phyloP scores from a whole-genome alignment of 1,139 yeast species.

The Candida sp. region DNA sequence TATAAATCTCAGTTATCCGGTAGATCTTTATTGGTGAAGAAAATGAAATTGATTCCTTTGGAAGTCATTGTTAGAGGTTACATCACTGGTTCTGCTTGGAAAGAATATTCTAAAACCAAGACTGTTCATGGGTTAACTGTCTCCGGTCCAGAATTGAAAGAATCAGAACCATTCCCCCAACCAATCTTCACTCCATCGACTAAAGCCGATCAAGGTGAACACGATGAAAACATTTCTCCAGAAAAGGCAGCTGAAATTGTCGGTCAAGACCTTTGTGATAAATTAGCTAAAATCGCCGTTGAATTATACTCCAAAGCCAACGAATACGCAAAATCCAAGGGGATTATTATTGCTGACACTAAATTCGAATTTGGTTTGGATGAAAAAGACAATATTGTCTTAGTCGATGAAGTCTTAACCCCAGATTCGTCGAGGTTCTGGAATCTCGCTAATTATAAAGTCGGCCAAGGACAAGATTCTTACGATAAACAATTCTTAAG shows the following conservation, averaged over 20 bases:
- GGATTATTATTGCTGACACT: slow-evolving; percentile 96
- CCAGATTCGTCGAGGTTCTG: slow-evolving; percentile 99
- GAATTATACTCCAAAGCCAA: slow-evolving; percentile 76
- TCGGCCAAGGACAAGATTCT: slow-evolving; percentile 86
- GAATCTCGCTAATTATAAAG: slow-evolving; percentile 61
- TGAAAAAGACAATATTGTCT: slow-evolving; percentile 57
- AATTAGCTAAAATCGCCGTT: slow-evolving; percentile 60
- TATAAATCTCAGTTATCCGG: slow-evolving; percentile 67
- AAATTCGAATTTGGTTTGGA: slow-evolving; percentile 95
- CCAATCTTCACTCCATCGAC: slow-evolving; percentile 97
- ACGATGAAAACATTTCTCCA: slow-evolving; percentile 92
- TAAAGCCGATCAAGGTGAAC: slow-evolving; percentile 97
- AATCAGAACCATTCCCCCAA: slow-evolving; percentile 73
- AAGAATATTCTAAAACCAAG: slow-evolving; percentile 72
- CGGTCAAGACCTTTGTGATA: slow-evolving; percentile 68
- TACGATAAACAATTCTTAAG: slow-evolving; percentile 95
- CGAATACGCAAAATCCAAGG: slow-evolving; percentile 76
- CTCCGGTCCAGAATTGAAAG: slow-evolving; percentile 57
- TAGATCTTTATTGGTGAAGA: slow-evolving; percentile 78
- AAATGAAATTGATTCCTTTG: slow-evolving; percentile 81
- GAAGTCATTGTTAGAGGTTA: slow-evolving; percentile 98
- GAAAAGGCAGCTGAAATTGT: slow-evolving; percentile 78
- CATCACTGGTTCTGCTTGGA: slow-evolving; percentile 98
- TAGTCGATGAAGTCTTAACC: slow-evolving; percentile 95
- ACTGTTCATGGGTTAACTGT: slow-evolving; percentile 82